These are phyloP conservation scores for Arthrobotrys sphaeroides DNA, from an alignment of 2,329 filamentous ascomycete genomes.

Conservation along the genomic window DNA sequence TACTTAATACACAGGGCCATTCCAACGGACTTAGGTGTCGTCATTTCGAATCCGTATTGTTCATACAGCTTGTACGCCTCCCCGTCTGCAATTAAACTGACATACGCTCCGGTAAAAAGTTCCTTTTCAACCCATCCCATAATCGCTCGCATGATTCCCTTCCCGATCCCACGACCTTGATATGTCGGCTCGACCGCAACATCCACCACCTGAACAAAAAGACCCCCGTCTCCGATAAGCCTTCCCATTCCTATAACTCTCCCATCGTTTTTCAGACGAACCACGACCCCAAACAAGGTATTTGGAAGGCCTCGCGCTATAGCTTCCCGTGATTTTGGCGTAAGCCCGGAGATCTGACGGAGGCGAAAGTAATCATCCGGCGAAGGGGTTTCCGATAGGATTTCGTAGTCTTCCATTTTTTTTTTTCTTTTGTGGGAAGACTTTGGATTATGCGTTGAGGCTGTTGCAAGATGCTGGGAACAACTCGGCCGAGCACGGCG, in stretches of 20 bases:
- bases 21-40: conserved; percentile 26
- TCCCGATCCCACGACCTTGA: conserved; percentile 12
- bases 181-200: conserved; percentile 26
- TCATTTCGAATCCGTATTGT: conserved; percentile 30
- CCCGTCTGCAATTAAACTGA: conserved; percentile 32
- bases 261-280: not conserved
- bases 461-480: not conserved
- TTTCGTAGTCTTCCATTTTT: conserved; percentile 3
- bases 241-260: conserved; percentile 24
- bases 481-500: not conserved
- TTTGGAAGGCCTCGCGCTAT: conserved; percentile 29
- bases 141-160: conserved; percentile 14
- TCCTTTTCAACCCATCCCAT: conserved; percentile 20
- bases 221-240: conserved; percentile 22
- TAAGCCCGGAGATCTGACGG: conserved; percentile 19
- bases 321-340: conserved; percentile 26
- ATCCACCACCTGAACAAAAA: conserved; percentile 31
- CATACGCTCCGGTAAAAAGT: conserved; percentile 20
- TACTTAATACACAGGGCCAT: conserved; percentile 24
- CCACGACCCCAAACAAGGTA: conserved; percentile 14
- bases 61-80: conserved; percentile 30
- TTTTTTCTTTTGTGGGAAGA: no score
- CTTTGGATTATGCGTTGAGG: not conserved
- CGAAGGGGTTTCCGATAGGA: not conserved
- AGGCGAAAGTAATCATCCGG: conserved; percentile 26